These are phyloP conservation scores for Pichia sp. DNA, from an alignment of 1,139 yeast genomes.

Conservation along the genomic window DNA sequence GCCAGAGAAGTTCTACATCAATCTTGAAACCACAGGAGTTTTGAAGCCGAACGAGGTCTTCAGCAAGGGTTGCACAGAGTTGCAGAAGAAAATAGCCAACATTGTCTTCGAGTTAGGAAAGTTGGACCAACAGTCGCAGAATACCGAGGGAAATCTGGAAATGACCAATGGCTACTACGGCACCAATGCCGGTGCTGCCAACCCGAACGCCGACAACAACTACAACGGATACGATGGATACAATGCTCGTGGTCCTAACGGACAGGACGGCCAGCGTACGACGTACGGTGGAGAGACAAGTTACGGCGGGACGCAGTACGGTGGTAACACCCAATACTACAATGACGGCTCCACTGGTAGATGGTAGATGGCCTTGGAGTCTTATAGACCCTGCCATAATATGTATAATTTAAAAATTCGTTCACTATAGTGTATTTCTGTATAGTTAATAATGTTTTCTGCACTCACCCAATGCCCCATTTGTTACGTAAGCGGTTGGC, in stretches of 20 bases:
- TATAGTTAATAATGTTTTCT: neutral
- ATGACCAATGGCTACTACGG: constrained; percentile 41
- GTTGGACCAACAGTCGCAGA: constrained; percentile 33
- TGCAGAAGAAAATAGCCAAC: constrained; percentile 88
- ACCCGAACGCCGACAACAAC: neutral
- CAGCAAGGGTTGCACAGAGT: constrained; percentile 71
- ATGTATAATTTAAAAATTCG: neutral
- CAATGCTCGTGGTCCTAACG: neutral
- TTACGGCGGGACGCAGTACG: constrained; percentile 21
- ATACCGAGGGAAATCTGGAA: constrained; percentile 33
- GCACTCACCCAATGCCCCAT: neutral
- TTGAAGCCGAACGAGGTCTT: constrained; percentile 88
- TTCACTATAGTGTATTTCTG: neutral
- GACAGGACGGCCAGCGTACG: constrained; percentile 14
- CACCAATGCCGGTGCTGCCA: constrained; percentile 36
- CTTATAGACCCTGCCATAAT: neutral
- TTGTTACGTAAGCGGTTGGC: neutral
- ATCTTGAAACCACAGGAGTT: constrained; percentile 89
- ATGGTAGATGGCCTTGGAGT: constrained; percentile 9
- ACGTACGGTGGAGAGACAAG: constrained; percentile 19
- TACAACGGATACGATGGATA: neutral
- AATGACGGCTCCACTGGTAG: constrained; percentile 34
- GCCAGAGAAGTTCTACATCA: constrained; percentile 77
- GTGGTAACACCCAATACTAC: constrained; percentile 26
- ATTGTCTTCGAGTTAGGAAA: constrained; percentile 77